phyloP scores from a whole-genome alignment of 78 protist species.

The Dictyostelium firmibasis region DNA sequence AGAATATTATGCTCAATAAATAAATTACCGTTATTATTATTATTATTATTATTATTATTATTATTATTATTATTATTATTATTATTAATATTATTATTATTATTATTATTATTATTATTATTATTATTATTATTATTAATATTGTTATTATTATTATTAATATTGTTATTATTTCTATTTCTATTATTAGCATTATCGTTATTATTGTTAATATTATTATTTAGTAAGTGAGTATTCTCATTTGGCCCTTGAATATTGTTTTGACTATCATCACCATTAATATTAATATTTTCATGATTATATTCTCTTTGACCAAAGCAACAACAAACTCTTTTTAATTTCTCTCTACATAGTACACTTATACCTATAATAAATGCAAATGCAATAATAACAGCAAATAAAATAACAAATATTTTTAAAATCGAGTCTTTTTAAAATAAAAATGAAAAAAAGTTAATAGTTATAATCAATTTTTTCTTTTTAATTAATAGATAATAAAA shows the following conservation, averaged over 20 bases:
- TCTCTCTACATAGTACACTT: background rate
- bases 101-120: background rate
- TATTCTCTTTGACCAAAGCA: background rate
- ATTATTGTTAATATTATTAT: background rate
- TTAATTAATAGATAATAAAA: background rate
- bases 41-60: background rate
- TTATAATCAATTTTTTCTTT: too few relatives aligned
- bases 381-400: background rate
- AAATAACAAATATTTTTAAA: conserved; percentile 3
- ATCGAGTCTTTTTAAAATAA: background rate
- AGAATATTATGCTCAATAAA: background rate
- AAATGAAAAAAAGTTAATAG: background rate
- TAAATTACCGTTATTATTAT: background rate
- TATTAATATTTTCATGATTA: background rate
- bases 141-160: background rate
- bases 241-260: background rate
- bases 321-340: background rate
- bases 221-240: background rate
- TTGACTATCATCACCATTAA: background rate
- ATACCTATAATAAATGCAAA: background rate
- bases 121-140: background rate
- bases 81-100: background rate
- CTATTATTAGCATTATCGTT: background rate
- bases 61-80: background rate
- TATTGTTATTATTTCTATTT: background rate